Evolutionary conservation across 768 basidiomycete genomes (phyloP), one percentile per base, ranked within the genome.

Genomic region (Gymnopilus junonius): DNA sequence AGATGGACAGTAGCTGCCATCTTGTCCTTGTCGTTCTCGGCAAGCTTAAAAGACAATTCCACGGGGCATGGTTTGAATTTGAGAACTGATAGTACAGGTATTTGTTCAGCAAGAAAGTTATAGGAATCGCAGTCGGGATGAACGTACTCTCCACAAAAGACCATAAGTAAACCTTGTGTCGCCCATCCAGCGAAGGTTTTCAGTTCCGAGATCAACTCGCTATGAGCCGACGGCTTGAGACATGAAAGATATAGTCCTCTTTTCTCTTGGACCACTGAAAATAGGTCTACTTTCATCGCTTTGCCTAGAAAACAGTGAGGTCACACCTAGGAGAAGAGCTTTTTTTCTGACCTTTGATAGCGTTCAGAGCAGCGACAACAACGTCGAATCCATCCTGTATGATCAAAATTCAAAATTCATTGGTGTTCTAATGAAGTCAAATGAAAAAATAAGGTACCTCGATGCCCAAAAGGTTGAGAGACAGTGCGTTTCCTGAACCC

Each of bases 111-210:
- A 42, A 20, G 7, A 5, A 11, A 5, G 15, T 6, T 8, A 4
- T 4, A n/a, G 4, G n/a, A 42, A 14, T 10, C 40, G n/a, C 17
- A 2, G 2, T 42, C 1, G 20, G 7, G 8, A 15, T 51, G 20
- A 8, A 72, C 87, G 64, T 70, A 92, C 92, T 69, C 74, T 89
- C 92, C 85, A 81, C 4, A 95, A 71, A 70, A 86, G 86, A 8
- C 94, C 94, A 62, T 85, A 77, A 37, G 89, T 73, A 73, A 95
- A 96, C 8, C 94, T 88, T 14, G 82, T 78, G 70, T 90, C 90
- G 14, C 94, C 94, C 88, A 96, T 88, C 89, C 91, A 95, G 8
- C 93, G 85, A 43, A 95, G 74, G 67, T 92, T 78, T 64, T 95
- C 93, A 1, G 94, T 96, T 60, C 90, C 90, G 45, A 92, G 75